phyloP scores from a whole-genome alignment of 176 grass and related monocot genomes.

The Carex myosuroides region DNA sequence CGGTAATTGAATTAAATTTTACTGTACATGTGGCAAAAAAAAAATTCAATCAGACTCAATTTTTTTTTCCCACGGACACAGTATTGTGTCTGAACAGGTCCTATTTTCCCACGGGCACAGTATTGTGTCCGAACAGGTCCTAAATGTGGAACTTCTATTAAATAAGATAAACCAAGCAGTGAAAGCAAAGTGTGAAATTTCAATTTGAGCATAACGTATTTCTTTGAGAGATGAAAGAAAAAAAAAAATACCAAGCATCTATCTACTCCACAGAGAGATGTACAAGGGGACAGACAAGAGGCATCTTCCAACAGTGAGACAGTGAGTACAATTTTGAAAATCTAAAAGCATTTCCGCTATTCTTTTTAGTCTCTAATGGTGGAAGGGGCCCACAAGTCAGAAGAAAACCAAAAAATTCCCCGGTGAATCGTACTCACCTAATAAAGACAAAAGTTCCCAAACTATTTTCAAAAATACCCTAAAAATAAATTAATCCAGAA shows the following conservation, averaged over 20 bases:
- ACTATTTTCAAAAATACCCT: constrained; percentile 53
- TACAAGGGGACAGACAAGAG: constrained; percentile 25
- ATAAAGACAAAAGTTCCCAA: constrained; percentile 44
- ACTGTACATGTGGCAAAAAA: too few relatives aligned
- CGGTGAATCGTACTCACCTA: constrained; percentile 50
- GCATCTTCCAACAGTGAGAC: constrained; percentile 35
- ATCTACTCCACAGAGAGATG: constrained; percentile 20
- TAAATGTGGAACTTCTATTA: background rate
- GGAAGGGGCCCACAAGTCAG: constrained; percentile 51
- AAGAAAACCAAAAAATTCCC: constrained; percentile 65
- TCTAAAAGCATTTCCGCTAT: constrained; percentile 20
- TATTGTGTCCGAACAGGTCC: too few relatives aligned
- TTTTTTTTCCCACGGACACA: too few relatives aligned
- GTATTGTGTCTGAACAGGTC: too few relatives aligned
- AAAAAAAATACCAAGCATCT: constrained; percentile 16
- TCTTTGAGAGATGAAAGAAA: background rate
- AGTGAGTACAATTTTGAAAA: constrained; percentile 8
- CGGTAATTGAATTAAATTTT: too few relatives aligned
- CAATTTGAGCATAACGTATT: constrained; percentile 5
- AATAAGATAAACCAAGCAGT: background rate
- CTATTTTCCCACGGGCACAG: too few relatives aligned
- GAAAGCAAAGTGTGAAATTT: constrained; percentile 4
- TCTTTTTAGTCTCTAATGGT: constrained; percentile 32
- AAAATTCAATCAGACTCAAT: too few relatives aligned
- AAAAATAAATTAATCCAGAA: constrained; percentile 43